Evolutionary conservation across 371 early-diverging fungal genomes (phyloP), one percentile per base, ranked within the genome.

Genomic region (Lichtheimia ornata): DNA sequence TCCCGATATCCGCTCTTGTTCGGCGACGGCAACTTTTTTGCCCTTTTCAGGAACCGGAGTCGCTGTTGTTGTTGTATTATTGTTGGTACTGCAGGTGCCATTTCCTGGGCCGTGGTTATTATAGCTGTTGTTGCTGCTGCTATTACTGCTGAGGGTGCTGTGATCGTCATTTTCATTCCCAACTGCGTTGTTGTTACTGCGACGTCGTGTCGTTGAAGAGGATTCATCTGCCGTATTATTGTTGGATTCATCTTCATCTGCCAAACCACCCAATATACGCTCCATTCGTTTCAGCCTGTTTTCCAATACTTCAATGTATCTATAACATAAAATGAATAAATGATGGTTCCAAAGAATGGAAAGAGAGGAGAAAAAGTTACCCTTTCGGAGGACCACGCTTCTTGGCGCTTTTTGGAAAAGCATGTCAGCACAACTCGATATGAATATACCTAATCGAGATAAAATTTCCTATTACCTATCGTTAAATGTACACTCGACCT

Each of bases 201-300:
- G n/a, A 18, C n/a, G 18, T 18, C 13, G 15, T 45, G 15, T 18
- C 5, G 47, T 6, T 22, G 47, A 9, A 0, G 47, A 47, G 12
- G 18, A 18, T 13, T 47, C 47, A n/a, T n/a, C 47, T 47, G 47
- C 18, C 11, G 5, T n/a, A 22, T 13, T n/a, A 12, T n/a, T n/a
- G 44, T 2, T 47, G 14, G 43, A 43, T 45, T 54, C 64, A 24
- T 60, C 52, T 5, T 50, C 56, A 14, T 73, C 76, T 53, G 53
- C 76, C 68, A 71, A 67, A 3, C 78, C 80, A 3, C 82, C 79
- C 4, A 88, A 70, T 25, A 89, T 71, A 20, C 71, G 70, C 64
- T 89, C 89, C 87, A 89, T 85, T 20, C 87, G 79, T 58, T 86
- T 84, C 12, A 89, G 64, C 55, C 89, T 67, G 54, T 80, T 85